Conservation (phyloP, 805 yeast genomes). For the Candida nanaspora region DNA sequence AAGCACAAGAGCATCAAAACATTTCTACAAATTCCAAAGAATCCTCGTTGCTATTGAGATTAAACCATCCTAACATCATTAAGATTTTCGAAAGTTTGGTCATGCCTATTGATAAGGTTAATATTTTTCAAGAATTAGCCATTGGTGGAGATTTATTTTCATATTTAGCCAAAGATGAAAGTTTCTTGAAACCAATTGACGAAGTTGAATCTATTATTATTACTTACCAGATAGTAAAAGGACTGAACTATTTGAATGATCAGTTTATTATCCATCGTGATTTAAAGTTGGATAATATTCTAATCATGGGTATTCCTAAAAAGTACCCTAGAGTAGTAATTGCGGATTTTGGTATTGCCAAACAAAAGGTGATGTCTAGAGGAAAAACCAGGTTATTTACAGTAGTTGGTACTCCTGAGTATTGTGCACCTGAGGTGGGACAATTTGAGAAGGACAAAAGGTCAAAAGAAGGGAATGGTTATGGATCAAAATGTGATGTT, state of each 20-base stretch:
- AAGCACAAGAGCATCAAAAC: too few species aligned
- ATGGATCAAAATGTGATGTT: constrained; percentile 52
- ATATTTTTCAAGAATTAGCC: constrained; percentile 90
- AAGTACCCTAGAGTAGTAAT: constrained; percentile 47
- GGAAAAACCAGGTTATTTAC: constrained; percentile 7
- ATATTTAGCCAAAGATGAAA: constrained; percentile 64
- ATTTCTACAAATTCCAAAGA: constrained; percentile 25
- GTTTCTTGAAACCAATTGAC: constrained; percentile 31
- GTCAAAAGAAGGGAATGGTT: constrained; percentile 24
- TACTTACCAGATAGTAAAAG: constrained; percentile 48
- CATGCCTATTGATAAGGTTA: constrained; percentile 73
- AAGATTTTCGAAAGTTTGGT: constrained; percentile 64
- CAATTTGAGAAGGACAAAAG: constrained; percentile 13
- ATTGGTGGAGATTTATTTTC: constrained; percentile 95
- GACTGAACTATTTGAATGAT: constrained; percentile 47
- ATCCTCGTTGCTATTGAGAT: constrained; percentile 47
- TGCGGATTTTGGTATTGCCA: constrained; percentile 61
- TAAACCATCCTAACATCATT: constrained; percentile 88
- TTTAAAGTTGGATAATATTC: constrained; percentile 60
- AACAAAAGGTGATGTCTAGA: neutral
- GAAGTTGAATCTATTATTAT: constrained; percentile 51
- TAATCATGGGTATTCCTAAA: constrained; percentile 45
- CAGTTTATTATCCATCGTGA: constrained; percentile 59
- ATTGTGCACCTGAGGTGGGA: constrained; percentile 67
- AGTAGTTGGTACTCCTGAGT: constrained; percentile 48